Base-by-base conservation (phyloP, 2,329 filamentous ascomycete genomes). In the Aphanoascus verrucosus region DNA sequence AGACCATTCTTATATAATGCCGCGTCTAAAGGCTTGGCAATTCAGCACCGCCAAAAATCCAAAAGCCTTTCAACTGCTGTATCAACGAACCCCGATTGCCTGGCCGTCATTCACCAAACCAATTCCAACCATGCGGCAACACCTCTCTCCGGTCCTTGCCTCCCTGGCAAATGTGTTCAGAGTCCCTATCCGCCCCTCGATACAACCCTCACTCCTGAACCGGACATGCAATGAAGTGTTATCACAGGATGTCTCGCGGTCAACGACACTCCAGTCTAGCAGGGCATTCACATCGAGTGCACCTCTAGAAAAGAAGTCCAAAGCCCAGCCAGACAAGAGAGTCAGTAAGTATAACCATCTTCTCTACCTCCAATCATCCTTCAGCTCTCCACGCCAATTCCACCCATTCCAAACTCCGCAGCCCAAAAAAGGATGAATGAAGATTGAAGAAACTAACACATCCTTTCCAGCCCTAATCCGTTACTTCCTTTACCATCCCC, bases 401-500 rank as follows among this genome's bases (percentile, higher is more conserved):
- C n/a, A n/a, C n/a, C n/a, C n/a, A n/a, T n/a, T n/a, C n/a, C n/a
- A n/a, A n/a, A n/a, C n/a, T n/a, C n/a, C n/a, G n/a, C n/a, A n/a
- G n/a, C n/a, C n/a, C n/a, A n/a, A n/a, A n/a, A n/a, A n/a, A n/a
- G n/a, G n/a, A n/a, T n/a, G n/a, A n/a, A n/a, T n/a, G n/a, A 28
- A 28, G 3, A 40, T 40, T 20, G 3, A 9, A 35, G 15, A 49
- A 9, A 35, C 23, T 35, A 48, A 35, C 31, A 49, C 17, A 15
- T 14, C 31, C 28, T 7, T 52, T 23, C 31, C 62, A 83, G 80
- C 77, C 35, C 65, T 81, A 53, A 86, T 87, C 67, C 77, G 83
- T 62, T 87, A 86, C 72, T 80, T 83, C 69, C 79, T 87, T 61
- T 72, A 78, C 63, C 84, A 87, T 68, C 82, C 83, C 1, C 71